phyloP scores from a whole-genome alignment of 805 yeast species.

The Ogataea nonfermentans region DNA sequence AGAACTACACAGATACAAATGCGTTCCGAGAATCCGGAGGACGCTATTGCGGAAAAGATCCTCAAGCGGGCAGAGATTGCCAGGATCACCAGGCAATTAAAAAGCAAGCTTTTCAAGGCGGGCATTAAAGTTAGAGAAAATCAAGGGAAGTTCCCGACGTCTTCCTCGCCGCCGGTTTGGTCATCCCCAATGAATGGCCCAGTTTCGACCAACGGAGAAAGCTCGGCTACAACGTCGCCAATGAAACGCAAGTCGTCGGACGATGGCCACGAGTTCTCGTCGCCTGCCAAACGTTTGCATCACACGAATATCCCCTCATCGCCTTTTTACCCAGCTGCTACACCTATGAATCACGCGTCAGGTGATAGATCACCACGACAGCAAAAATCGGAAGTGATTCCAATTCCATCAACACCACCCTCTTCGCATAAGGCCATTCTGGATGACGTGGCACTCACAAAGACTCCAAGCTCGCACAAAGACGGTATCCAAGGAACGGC shows the following conservation, averaged over 20 bases:
- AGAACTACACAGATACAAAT: constrained; percentile 14
- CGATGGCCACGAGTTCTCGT: constrained; percentile 20
- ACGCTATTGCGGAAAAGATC: constrained; percentile 43
- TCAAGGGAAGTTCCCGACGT: constrained; percentile 19
- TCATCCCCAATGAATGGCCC: constrained; percentile 18
- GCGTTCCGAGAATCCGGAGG: constrained; percentile 29
- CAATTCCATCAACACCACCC: constrained; percentile 35
- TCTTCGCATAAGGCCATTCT: constrained; percentile 18
- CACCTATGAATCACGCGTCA: constrained; percentile 12
- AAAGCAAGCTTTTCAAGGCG: constrained; percentile 41
- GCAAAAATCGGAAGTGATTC: constrained; percentile 17
- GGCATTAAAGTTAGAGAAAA: constrained; percentile 37
- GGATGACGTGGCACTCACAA: constrained; percentile 19
- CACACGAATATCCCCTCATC: constrained; percentile 30
- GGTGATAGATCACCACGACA: constrained; percentile 20
- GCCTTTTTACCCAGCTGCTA: constrained; percentile 27
- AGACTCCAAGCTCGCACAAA: constrained; percentile 20
- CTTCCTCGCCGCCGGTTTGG: constrained; percentile 19
- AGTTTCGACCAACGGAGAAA: not conserved
- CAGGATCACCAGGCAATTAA: constrained; percentile 43
- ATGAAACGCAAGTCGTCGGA: constrained; percentile 28
- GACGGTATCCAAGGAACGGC: constrained; percentile 17
- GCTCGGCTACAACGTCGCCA: constrained; percentile 24
- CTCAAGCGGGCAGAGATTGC: constrained; percentile 46
- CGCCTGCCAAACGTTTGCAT: constrained; percentile 30